phyloP scores from a whole-genome alignment of 2,329 filamentous ascomycete species.

The Pyricularia sp. region DNA sequence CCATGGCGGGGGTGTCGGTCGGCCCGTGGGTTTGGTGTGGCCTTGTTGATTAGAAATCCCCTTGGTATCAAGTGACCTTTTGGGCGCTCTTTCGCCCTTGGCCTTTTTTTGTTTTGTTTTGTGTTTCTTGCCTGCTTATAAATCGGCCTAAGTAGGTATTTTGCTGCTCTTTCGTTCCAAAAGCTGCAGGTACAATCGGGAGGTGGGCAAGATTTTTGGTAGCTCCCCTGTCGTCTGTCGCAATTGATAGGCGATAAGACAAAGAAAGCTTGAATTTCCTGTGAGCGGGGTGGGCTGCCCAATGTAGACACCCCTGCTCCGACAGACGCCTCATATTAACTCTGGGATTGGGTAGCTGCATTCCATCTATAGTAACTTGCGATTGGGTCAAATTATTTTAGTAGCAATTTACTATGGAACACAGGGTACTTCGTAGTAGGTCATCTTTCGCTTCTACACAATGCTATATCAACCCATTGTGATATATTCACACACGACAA shows the following conservation, averaged over 20 bases:
- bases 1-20: slow-evolving; percentile 5
- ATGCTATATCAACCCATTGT: no score
- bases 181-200: neutral
- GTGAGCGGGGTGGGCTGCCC: neutral
- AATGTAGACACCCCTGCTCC: neutral
- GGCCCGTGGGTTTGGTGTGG: neutral
- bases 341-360: no score
- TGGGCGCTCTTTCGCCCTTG: neutral
- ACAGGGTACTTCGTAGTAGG: no score
- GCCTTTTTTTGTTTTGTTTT: no score
- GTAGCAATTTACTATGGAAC: no score
- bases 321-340: no score
- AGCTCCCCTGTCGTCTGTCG: neutral
- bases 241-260: neutral
- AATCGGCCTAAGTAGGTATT: neutral
- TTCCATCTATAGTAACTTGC: no score
- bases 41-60: neutral
- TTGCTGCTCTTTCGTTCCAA: neutral
- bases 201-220: neutral
- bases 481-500: no score
- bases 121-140: neutral
- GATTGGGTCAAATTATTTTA: no score
- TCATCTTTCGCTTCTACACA: no score
- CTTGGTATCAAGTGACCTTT: neutral
- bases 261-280: neutral